Conservation (phyloP, 1,139 yeast species). For the Pichia sp. region DNA sequence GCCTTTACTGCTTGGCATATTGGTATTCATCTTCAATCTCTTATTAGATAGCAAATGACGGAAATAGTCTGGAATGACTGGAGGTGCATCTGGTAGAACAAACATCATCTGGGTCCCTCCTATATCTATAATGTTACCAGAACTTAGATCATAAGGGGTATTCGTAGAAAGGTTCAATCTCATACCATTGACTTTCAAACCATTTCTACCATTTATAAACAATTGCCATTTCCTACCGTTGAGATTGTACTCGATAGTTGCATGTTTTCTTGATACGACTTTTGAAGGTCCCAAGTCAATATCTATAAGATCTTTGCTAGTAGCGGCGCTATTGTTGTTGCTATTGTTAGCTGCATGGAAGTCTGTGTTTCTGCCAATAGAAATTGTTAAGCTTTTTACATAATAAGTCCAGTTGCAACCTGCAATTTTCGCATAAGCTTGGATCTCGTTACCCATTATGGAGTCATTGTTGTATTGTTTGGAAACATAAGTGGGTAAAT, state of each 20-base stretch:
- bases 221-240: constrained; percentile 81
- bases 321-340: constrained; percentile 16
- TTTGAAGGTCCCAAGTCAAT: constrained; percentile 96
- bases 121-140: constrained; percentile 86
- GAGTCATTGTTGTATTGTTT: constrained; percentile 55
- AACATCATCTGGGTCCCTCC: constrained; percentile 99
- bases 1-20: neutral
- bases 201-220: constrained; percentile 80
- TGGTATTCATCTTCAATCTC: constrained; percentile 17
- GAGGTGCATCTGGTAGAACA: constrained; percentile 88
- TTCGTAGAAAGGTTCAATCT: constrained; percentile 46
- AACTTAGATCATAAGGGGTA: constrained; percentile 49
- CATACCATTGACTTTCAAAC: constrained; percentile 78
- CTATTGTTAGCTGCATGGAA: constrained; percentile 13
- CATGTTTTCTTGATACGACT: constrained; percentile 89
- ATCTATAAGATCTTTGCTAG: constrained; percentile 44
- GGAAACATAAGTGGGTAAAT: constrained; percentile 46
- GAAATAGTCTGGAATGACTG: constrained; percentile 52
- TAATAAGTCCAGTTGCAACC: constrained; percentile 94
- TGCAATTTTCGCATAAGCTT: constrained; percentile 93
- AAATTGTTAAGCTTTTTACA: constrained; percentile 72
- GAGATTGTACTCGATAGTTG: constrained; percentile 72
- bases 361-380: constrained; percentile 85
- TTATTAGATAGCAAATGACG: constrained; percentile 37
- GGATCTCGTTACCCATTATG: constrained; percentile 78